A percentile compares a stretch with the other conserved stretches of the same genome.
These are phyloP conservation scores for Phytophthora fragariaefolia DNA, from an alignment of 352 stramenopile genomes.

Conservation along the genomic window DNA sequence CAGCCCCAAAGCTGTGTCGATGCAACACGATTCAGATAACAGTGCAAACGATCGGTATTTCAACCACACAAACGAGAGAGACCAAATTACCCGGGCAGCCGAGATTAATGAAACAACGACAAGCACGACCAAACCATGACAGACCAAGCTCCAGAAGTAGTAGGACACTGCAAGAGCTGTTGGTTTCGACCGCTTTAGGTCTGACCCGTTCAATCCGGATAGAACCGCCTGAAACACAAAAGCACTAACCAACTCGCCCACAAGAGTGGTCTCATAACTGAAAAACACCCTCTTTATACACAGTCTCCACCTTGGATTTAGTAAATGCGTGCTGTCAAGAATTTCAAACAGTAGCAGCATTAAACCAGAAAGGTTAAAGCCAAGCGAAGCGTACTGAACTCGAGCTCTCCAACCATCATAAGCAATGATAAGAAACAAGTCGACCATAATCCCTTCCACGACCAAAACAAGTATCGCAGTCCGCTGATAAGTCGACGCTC, in stretches of 20 bases:
- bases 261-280: slow-evolving; percentile 14
- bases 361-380: slow-evolving; percentile 23
- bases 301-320: not conserved
- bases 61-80: not conserved
- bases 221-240: slow-evolving; percentile 10
- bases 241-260: slow-evolving; percentile 5
- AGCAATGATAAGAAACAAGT: slow-evolving; percentile 21
- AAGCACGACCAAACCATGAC: slow-evolving; percentile 13
- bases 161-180: slow-evolving; percentile 16
- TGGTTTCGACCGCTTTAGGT: slow-evolving; percentile 4
- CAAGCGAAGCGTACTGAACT: slow-evolving; percentile 25
- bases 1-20: slow-evolving; percentile 10
- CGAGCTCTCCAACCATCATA: slow-evolving; percentile 7
- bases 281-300: slow-evolving; percentile 14
- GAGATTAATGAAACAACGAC: slow-evolving; percentile 4
- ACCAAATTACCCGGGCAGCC: not conserved
- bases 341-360: slow-evolving; percentile 30
- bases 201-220: slow-evolving; percentile 4
- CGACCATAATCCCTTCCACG: slow-evolving; percentile 18
- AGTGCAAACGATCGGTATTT: slow-evolving; percentile 10
- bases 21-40: slow-evolving; percentile 9
- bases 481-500: slow-evolving; percentile 14
- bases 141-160: slow-evolving; percentile 18
- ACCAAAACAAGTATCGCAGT: slow-evolving; percentile 12
- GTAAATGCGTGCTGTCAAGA: slow-evolving; percentile 2